Evolutionary conservation across 352 stramenopile genomes (phyloP).

Genomic region (Globisporangium parvum): DNA sequence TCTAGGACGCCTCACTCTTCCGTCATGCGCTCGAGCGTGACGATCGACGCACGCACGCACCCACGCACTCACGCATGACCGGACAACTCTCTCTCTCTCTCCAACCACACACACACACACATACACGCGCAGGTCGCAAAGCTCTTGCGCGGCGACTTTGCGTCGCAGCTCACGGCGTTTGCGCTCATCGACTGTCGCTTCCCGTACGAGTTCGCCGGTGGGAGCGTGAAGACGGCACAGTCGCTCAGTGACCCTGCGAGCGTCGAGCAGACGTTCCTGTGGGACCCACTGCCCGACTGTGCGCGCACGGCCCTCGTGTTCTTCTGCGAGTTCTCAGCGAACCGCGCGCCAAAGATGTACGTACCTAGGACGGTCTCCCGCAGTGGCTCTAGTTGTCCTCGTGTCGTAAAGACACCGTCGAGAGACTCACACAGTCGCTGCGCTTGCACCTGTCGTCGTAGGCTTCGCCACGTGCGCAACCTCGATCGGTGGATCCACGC

Average conservation of each 20-base stretch:
- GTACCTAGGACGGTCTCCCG: background rate
- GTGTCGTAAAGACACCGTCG: too few species aligned
- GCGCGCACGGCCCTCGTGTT: slow-evolving; percentile 48
- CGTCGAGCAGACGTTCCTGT: slow-evolving; percentile 42
- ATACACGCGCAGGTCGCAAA: slow-evolving; percentile 14
- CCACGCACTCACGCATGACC: background rate
- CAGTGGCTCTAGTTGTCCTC: too few species aligned
- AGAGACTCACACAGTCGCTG: background rate
- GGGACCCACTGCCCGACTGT: slow-evolving; percentile 13
- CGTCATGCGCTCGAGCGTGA: background rate
- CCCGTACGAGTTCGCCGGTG: slow-evolving; percentile 41
- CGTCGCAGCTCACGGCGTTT: slow-evolving; percentile 21
- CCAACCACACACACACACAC: background rate
- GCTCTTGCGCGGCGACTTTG: slow-evolving; percentile 33
- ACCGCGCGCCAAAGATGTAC: slow-evolving; percentile 61
- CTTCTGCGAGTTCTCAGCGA: slow-evolving; percentile 68
- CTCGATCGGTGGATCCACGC: slow-evolving; percentile 54
- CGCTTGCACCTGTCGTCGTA: slow-evolving; percentile 2
- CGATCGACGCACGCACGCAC: too few species aligned
- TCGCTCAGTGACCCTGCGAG: slow-evolving; percentile 35
- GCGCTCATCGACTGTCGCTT: slow-evolving; percentile 58
- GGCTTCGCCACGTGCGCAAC: slow-evolving; percentile 52
- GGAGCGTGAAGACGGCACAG: slow-evolving; percentile 28
- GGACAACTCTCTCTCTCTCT: background rate
- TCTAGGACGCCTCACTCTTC: background rate